Evolutionary conservation across 192 early-diverging fungal genomes (phyloP).

Genomic region (Chytriomyces sp.): DNA sequence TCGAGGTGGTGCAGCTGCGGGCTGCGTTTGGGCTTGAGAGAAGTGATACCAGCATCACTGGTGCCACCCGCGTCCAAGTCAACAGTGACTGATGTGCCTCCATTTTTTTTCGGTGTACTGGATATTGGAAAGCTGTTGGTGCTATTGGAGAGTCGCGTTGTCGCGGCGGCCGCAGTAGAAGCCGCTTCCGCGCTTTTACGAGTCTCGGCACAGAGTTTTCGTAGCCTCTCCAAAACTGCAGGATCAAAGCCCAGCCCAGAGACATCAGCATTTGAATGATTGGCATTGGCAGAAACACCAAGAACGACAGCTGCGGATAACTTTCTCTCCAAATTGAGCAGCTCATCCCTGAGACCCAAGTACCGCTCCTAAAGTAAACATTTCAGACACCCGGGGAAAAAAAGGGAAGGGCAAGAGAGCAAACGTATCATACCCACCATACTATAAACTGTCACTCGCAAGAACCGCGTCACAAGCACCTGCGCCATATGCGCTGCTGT

Average conservation of each 20-base stretch:
- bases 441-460: constrained; percentile 74
- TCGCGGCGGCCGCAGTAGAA: constrained; percentile 10
- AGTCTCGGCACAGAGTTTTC: background rate
- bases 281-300: constrained; percentile 34
- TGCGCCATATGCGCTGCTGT: constrained; percentile 83
- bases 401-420: constrained; percentile 55
- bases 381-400: constrained; percentile 80
- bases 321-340: constrained; percentile 74
- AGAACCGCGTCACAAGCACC: constrained; percentile 93
- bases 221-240: background rate
- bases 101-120: background rate
- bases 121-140: background rate
- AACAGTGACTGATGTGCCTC: background rate
- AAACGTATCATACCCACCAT: background rate
- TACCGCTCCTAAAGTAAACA: constrained; percentile 76
- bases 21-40: background rate
- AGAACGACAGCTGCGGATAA: constrained; percentile 60
- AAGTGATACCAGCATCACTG: background rate
- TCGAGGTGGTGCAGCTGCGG: background rate
- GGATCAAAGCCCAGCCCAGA: no score
- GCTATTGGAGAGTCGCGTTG: background rate
- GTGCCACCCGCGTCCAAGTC: background rate
- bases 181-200: constrained; percentile 4
- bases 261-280: no score
- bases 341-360: constrained; percentile 77